Evolutionary conservation across 805 yeast species (phyloP), one percentile per base, ranked within the genome.

Genomic region (Barnettozyma wickerhamii): DNA sequence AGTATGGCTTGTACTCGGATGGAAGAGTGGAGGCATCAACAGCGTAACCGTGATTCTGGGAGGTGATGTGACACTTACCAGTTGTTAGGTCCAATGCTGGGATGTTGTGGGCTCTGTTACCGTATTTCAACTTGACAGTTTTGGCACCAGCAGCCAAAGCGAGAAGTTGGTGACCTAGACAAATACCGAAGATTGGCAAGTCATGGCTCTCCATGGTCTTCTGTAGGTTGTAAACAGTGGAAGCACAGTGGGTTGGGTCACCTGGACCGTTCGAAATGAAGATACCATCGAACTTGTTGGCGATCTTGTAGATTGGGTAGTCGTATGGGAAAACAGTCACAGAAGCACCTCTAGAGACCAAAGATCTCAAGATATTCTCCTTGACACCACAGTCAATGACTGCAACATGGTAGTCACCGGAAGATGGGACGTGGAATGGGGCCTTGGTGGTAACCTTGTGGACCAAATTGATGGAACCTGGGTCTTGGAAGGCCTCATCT

Each of bases 41-140:
- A 7, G 98, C 99, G 60, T 88, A 93, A 48, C 99, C 99, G 63
- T 95, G 99, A 69, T 93, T 93, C 72, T 93, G 99, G 20, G 98
- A 91, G 10, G 99, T 93, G 64, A 93, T 95, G 66, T 93, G 96
- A 64, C 98, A 91, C 61, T 84, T 82, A 43, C 98, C 97, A 24
- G 95, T 84, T 40, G 80, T 71, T 55, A 90, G 65, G 63, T 91
- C 96, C 61, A 90, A 75, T 12, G 96, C 95, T 43, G 99, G 99
- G 49, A 95, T 95, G 64, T 93, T 93, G 69, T 95, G 99, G 20
- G 97, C 99, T 69, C 99, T 84, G 75, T 93, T 93, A 68, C 99
- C 99, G 63, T 90, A 93, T 66, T 88, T 90, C 75, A 93, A 74
- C 68, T 95, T 93, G 58, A 83, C 63, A 35, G 99, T 93, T 58